Base-by-base conservation (phyloP, 805 yeast genomes). In the Debaryomyces tyrocola region DNA sequence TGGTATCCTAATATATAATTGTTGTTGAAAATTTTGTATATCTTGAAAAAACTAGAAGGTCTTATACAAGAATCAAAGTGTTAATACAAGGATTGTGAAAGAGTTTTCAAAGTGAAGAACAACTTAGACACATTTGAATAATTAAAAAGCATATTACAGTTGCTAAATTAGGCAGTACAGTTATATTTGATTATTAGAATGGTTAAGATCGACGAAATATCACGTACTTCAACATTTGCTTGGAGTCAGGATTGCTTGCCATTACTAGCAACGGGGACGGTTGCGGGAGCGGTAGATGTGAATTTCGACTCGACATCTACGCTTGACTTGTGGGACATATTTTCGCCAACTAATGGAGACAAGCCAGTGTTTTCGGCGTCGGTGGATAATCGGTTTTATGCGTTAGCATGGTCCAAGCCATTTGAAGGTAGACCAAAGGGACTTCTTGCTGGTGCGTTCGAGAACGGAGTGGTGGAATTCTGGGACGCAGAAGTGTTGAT, bases 221-320 rank as follows among this genome's bases (percentile, higher is more conserved):
- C 81, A 51, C 79, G 90, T 56, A 88, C 97, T 11, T 91, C 97
- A 43, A 84, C 96, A n/a, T 90, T 94, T 70, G 96, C 98, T 37
- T 92, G 98, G 97, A 88, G 96, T 39, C 80, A 84, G 53, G 87
- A 82, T 55, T 65, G 75, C 36, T 69, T 83, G 50, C 97, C 97
- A 14, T 67, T 80, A 44, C 63, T 94, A 54, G 97, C 90, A 18
- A 82, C 96, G 1, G 99, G 97, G 18, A 87, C 97, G 0, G 87
- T 89, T n/a, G 91, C 98, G 0, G 98, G 98, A 6, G 95, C 97
- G 11, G 86, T 94, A 57, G 97, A 90, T 63, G 87, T 87, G 37
- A 83, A 85, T 62, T 91, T 91, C 66, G 83, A 91, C 35, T 82
- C 94, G 17, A 77, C 83, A 24, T 83, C 97, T 1, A 67, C 78